Percentiles rank a stretch among this genome's conserved stretches.
phyloP scores from a whole-genome alignment of 2,329 filamentous ascomycete species.

The Claviceps lovelessii region DNA sequence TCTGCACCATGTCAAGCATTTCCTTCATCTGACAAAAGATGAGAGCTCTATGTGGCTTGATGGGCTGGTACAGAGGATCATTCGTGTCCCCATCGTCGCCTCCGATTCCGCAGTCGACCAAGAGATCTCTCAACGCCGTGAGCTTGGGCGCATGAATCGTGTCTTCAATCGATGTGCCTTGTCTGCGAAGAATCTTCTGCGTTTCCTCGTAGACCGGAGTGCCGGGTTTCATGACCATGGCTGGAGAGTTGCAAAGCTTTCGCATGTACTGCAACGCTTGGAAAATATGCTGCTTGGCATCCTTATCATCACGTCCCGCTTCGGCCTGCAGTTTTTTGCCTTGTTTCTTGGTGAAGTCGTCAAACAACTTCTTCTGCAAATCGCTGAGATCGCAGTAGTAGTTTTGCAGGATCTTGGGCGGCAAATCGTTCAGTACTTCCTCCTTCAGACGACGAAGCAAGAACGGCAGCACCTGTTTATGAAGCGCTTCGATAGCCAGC shows the following conservation, averaged over 20 bases:
- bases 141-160: constrained; percentile 84
- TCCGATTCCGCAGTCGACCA: constrained; percentile 98
- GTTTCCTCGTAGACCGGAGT: constrained; percentile 84
- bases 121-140: constrained; percentile 71
- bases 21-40: constrained; percentile 99
- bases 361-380: constrained; percentile 85
- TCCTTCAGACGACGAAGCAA: constrained; percentile 90
- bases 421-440: constrained; percentile 88
- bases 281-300: constrained; percentile 97
- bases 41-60: constrained; percentile 88
- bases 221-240: constrained; percentile 86
- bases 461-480: constrained; percentile 97
- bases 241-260: constrained; percentile 94
- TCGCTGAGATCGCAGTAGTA: constrained; percentile 98
- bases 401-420: constrained; percentile 96
- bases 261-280: constrained; percentile 98
- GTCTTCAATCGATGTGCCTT: constrained; percentile 73
- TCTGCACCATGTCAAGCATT: constrained; percentile 98
- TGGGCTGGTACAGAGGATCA: constrained; percentile 57
- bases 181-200: constrained; percentile 62
- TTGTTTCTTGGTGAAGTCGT: constrained; percentile 91
- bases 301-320: constrained; percentile 72
- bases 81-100: constrained; percentile 48
- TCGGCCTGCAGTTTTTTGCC: constrained; percentile 75
- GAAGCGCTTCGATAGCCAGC: constrained; percentile 89